A percentile compares a stretch with the other conserved stretches of the same genome.
Evolutionary conservation across 2,329 filamentous ascomycete species (phyloP).

Genomic region (Fusarium sp.): DNA sequence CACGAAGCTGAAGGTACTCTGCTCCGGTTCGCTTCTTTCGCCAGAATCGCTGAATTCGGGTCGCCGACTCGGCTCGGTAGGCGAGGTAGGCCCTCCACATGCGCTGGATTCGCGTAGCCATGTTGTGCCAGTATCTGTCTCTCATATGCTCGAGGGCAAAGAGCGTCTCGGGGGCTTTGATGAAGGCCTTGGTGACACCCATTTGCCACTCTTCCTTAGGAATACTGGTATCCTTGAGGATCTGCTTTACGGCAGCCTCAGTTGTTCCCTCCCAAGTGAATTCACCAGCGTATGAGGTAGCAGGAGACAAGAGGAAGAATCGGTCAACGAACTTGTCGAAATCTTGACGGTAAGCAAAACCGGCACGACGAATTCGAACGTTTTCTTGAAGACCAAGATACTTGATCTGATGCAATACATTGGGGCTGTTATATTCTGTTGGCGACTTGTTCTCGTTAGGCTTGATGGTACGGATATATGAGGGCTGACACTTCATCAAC

Average conservation of each 20-base stretch:
- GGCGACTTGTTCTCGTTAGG: conserved; percentile 99
- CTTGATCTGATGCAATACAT: conserved; percentile 98
- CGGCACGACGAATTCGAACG: conserved; percentile 93
- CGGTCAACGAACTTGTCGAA: conserved; percentile 99
- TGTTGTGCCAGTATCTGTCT: conserved; percentile 98
- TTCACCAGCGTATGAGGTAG: conserved; percentile 94
- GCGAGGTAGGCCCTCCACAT: conserved; percentile 97
- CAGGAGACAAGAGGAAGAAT: conserved; percentile 93
- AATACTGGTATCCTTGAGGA: conserved; percentile 95
- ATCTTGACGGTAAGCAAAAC: conserved; percentile 95
- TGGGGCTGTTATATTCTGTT: conserved; percentile 87
- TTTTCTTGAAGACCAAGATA: conserved; percentile 99
- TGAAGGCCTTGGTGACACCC: conserved; percentile 95
- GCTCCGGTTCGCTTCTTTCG: conserved; percentile 89
- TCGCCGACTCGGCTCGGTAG: conserved; percentile 91
- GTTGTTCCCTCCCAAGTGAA: conserved; percentile 94
- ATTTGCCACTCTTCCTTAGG: conserved; percentile 96
- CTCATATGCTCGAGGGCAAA: conserved; percentile 98
- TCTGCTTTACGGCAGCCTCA: conserved; percentile 87
- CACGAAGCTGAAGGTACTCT: conserved; percentile 86
- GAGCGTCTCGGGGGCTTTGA: conserved; percentile 96
- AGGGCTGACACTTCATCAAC: conserved; percentile 95
- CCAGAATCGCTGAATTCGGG: conserved; percentile 94
- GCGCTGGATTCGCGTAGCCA: conserved; percentile 96
- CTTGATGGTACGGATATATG: conserved; percentile 98